Conservation (phyloP, 164 flowering plant species). For the Santalum album region DNA sequence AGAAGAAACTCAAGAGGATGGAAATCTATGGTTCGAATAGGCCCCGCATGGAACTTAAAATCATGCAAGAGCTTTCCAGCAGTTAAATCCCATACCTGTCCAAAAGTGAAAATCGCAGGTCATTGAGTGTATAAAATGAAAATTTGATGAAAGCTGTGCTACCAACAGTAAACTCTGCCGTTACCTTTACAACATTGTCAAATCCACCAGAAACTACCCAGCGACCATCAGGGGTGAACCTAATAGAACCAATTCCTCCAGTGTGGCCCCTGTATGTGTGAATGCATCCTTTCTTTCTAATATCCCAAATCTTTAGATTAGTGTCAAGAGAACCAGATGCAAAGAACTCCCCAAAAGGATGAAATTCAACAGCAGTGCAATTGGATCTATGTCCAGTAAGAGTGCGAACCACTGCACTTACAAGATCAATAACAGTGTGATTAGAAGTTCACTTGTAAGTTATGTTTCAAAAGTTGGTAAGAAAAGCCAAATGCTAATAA, state of each 20-base stretch:
- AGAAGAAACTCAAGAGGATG: constrained; percentile 86
- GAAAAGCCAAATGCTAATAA: not conserved
- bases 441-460: constrained; percentile 13
- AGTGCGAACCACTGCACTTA: constrained; percentile 77
- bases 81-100: constrained; percentile 87
- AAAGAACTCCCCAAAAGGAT: constrained; percentile 91
- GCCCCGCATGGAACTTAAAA: constrained; percentile 77
- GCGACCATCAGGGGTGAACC: constrained; percentile 88
- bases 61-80: constrained; percentile 93
- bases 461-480: not conserved
- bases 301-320: constrained; percentile 80
- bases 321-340: constrained; percentile 83
- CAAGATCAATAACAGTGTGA: constrained; percentile 31
- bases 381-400: constrained; percentile 73
- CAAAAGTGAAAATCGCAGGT: not conserved
- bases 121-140: not conserved
- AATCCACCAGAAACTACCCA: constrained; percentile 94
- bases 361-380: constrained; percentile 75
- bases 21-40: constrained; percentile 60
- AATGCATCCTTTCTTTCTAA: constrained; percentile 85
- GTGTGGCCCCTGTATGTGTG: constrained; percentile 88
- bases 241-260: constrained; percentile 56
- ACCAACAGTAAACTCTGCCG: not conserved
- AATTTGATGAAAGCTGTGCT: not conserved
- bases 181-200: constrained; percentile 80